A percentile compares a stretch with the other conserved stretches of the same genome.
Conservation (phyloP, 2,329 filamentous ascomycete genomes). For the Fusarium virguliforme region DNA sequence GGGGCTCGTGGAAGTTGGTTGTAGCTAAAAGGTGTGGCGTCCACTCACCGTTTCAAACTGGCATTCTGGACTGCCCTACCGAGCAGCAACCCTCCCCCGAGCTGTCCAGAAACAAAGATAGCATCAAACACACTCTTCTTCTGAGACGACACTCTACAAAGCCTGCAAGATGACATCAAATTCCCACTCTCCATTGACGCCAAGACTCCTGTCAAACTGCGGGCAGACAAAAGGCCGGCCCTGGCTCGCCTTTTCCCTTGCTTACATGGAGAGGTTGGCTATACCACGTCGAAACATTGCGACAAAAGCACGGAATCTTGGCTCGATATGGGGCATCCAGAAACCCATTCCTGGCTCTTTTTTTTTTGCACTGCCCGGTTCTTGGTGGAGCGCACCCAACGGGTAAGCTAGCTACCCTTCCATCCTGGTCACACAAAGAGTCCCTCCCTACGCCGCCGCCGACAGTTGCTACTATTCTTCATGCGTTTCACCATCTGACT, state of each 20-base stretch:
- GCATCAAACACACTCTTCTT: constrained; percentile 17
- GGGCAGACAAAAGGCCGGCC: background rate
- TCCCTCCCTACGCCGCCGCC: constrained; percentile 10
- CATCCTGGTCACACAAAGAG: constrained; percentile 33
- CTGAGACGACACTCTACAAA: constrained; percentile 35
- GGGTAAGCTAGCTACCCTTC: too few species aligned
- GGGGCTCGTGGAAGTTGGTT: constrained; percentile 17
- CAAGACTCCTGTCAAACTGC: constrained; percentile 9
- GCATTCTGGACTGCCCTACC: constrained; percentile 9
- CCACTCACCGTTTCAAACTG: constrained; percentile 22
- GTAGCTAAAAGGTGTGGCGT: constrained; percentile 21
- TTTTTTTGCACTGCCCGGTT: constrained; percentile 18
- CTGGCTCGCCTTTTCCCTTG: background rate
- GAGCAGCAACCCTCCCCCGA: constrained; percentile 4
- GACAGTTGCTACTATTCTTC: constrained; percentile 15
- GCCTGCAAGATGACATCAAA: constrained; percentile 32
- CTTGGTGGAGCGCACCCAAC: constrained; percentile 11
- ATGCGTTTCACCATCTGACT: constrained; percentile 31
- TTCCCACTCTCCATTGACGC: constrained; percentile 12
- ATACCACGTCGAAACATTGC: constrained; percentile 22
- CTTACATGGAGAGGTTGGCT: background rate
- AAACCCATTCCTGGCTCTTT: constrained; percentile 6
- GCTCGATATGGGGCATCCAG: constrained; percentile 16
- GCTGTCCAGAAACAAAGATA: constrained; percentile 33
- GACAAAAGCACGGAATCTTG: constrained; percentile 24